Percentiles rank a stretch among this genome's conserved stretches.
Evolutionary conservation across 2,329 filamentous ascomycete genomes (phyloP).

Genomic region (Aspergillus pseudonomiae): DNA sequence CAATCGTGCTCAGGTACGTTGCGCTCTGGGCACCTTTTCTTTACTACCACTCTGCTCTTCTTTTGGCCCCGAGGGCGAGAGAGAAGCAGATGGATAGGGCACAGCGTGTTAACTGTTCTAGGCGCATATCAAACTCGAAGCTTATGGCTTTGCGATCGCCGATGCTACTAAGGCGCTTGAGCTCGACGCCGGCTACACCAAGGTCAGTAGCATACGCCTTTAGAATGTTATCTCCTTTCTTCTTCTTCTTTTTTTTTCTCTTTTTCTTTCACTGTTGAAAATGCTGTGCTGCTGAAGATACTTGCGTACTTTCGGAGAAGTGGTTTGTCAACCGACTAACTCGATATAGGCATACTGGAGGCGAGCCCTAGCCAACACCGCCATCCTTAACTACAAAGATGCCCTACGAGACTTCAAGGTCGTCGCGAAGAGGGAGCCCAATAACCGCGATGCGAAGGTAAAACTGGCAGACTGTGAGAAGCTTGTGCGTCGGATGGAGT

Average conservation of each 20-base stretch:
- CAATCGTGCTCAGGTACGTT: conserved; percentile 85
- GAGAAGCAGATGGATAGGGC: too few relatives aligned
- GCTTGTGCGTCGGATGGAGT: conserved; percentile 87
- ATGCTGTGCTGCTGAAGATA: background rate
- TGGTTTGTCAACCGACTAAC: background rate
- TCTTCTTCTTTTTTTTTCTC: background rate
- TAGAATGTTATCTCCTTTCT: background rate
- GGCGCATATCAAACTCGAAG: conserved; percentile 94
- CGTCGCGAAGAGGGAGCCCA: conserved; percentile 82
- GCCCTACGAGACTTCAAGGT: conserved; percentile 90
- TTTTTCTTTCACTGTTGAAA: background rate
- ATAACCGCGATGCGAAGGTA: conserved; percentile 86
- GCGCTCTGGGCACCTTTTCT: conserved; percentile 7
- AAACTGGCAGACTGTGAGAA: conserved; percentile 94
- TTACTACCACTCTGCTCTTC: background rate
- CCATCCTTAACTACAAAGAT: conserved; percentile 84
- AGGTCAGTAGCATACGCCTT: conserved; percentile 59
- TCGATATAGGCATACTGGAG: conserved; percentile 80
- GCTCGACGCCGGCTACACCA: conserved; percentile 82
- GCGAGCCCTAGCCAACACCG: conserved; percentile 86
- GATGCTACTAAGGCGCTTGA: conserved; percentile 92
- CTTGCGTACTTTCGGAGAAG: background rate
- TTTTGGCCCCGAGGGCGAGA: background rate
- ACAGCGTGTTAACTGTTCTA: conserved; percentile 40
- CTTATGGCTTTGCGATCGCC: conserved; percentile 88